A percentile compares a stretch with the other conserved stretches of the same genome.
Evolutionary conservation across 2,329 filamentous ascomycete genomes (phyloP).

Genomic region (Nothophoma quercina): DNA sequence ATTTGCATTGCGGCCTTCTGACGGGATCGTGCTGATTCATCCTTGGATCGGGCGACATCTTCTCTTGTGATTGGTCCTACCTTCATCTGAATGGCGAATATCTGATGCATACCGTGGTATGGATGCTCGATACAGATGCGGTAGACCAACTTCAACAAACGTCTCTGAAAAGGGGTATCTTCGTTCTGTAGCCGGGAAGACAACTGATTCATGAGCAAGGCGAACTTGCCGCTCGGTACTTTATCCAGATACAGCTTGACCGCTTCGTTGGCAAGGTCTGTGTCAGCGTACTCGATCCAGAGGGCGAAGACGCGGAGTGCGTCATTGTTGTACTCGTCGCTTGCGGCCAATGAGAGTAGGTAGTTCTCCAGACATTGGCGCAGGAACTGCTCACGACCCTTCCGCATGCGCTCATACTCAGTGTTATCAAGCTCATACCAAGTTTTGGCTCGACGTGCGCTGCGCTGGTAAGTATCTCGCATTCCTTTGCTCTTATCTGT

Average conservation of each 20-base stretch:
- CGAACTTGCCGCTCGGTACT: constrained; percentile 92
- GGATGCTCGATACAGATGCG: constrained; percentile 92
- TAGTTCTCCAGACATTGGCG: constrained; percentile 92
- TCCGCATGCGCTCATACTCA: constrained; percentile 80
- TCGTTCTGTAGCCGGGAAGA: constrained; percentile 87
- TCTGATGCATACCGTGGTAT: constrained; percentile 96
- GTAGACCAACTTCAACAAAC: constrained; percentile 76
- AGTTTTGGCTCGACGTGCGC: constrained; percentile 75
- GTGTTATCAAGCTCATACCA: constrained; percentile 92
- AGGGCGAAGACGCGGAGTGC: constrained; percentile 90
- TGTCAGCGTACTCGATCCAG: constrained; percentile 89
- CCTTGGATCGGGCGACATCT: constrained; percentile 65
- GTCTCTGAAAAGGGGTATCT: constrained; percentile 73
- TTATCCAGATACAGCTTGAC: constrained; percentile 73
- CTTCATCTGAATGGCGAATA: constrained; percentile 70
- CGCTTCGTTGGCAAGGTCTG: constrained; percentile 76
- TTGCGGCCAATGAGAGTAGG: constrained; percentile 81
- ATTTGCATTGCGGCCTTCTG: constrained; percentile 76
- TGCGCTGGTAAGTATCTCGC: constrained; percentile 63
- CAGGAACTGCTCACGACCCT: constrained; percentile 82
- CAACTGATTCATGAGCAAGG: constrained; percentile 91
- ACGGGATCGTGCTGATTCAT: constrained; percentile 76
- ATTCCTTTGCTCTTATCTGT: constrained; percentile 53
- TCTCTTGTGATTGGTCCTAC: constrained; percentile 64
- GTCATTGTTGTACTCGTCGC: constrained; percentile 88